Evolutionary conservation across 805 yeast genomes (phyloP).

Genomic region (Ogataea minuta): DNA sequence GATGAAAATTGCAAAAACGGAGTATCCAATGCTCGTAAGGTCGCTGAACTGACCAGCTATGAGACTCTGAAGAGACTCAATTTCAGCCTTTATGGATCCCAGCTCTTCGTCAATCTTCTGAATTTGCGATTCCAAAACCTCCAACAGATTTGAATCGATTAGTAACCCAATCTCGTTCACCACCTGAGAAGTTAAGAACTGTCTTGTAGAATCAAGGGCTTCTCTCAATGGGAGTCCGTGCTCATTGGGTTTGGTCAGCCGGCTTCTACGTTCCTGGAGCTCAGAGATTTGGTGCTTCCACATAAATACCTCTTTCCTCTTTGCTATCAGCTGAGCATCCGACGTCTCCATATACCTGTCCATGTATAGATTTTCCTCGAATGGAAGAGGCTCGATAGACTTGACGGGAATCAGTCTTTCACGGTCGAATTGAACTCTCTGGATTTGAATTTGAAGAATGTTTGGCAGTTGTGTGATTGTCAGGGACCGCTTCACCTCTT

Average conservation of each 20-base stretch:
- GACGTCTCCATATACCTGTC: constrained; percentile 82
- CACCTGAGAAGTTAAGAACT: constrained; percentile 48
- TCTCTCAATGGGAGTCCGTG: constrained; percentile 50
- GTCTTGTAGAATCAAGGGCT: constrained; percentile 53
- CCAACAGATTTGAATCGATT: constrained; percentile 47
- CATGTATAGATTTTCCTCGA: constrained; percentile 73
- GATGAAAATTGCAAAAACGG: constrained; percentile 86
- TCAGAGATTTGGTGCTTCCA: constrained; percentile 58
- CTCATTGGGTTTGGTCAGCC: constrained; percentile 45
- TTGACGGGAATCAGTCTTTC: constrained; percentile 73
- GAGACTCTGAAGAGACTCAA: constrained; percentile 43
- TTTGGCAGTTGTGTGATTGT: constrained; percentile 73
- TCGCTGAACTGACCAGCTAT: constrained; percentile 61
- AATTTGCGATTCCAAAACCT: constrained; percentile 47
- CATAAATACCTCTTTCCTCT: constrained; percentile 53
- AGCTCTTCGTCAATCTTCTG: constrained; percentile 46
- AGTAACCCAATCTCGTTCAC: constrained; percentile 34
- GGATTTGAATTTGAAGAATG: constrained; percentile 87
- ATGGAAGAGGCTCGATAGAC: constrained; percentile 77
- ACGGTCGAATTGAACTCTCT: constrained; percentile 87
- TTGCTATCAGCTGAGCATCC: constrained; percentile 49
- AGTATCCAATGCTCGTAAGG: constrained; percentile 66
- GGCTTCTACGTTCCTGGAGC: constrained; percentile 43
- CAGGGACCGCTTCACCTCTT: constrained; percentile 69
- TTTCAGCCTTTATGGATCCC: constrained; percentile 35